Conservation (phyloP, 768 basidiomycete species). For the Strobilomyces confusus region DNA sequence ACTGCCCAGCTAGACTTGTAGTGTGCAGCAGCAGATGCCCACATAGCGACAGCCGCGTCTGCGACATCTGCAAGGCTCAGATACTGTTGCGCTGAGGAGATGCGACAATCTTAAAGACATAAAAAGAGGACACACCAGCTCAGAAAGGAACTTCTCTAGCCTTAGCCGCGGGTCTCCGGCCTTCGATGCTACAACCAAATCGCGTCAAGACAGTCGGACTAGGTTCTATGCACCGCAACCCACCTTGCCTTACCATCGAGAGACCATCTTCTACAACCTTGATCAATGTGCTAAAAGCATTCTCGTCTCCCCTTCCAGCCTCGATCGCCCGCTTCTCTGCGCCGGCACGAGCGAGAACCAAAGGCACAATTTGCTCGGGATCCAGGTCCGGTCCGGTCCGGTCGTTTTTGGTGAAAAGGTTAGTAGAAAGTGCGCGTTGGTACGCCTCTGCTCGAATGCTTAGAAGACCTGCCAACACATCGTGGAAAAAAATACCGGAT, state of each 20-base stretch:
- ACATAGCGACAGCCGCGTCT: slow-evolving; percentile 58
- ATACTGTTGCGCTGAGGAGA: slow-evolving; percentile 38
- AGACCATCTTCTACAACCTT: slow-evolving; percentile 62
- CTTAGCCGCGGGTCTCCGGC: slow-evolving; percentile 72
- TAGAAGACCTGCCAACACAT: slow-evolving; percentile 1
- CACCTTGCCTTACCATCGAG: slow-evolving; percentile 56
- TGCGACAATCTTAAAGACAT: background rate
- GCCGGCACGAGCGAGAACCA: slow-evolving; percentile 62
- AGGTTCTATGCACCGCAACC: slow-evolving; percentile 1
- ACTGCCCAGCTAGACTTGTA: slow-evolving; percentile 69
- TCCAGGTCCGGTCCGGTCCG: slow-evolving; percentile 34
- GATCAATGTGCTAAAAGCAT: slow-evolving; percentile 50
- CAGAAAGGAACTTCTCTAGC: slow-evolving; percentile 79
- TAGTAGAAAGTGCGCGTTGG: slow-evolving; percentile 50
- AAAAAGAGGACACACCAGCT: slow-evolving; percentile 51
- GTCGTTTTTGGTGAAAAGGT: slow-evolving; percentile 41
- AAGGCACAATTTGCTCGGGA: slow-evolving; percentile 59
- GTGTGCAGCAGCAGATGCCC: slow-evolving; percentile 62
- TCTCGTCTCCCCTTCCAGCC: slow-evolving; percentile 45
- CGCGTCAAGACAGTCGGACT: background rate
- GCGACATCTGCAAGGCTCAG: slow-evolving; percentile 35
- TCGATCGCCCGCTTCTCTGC: slow-evolving; percentile 57
- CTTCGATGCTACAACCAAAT: slow-evolving; percentile 44
- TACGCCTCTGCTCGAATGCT: slow-evolving; percentile 45
- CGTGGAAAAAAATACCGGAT: slow-evolving; percentile 17